These are phyloP conservation scores for Carex sylvatica DNA, from an alignment of 202 grass and related monocot species.

Conservation along the genomic window DNA sequence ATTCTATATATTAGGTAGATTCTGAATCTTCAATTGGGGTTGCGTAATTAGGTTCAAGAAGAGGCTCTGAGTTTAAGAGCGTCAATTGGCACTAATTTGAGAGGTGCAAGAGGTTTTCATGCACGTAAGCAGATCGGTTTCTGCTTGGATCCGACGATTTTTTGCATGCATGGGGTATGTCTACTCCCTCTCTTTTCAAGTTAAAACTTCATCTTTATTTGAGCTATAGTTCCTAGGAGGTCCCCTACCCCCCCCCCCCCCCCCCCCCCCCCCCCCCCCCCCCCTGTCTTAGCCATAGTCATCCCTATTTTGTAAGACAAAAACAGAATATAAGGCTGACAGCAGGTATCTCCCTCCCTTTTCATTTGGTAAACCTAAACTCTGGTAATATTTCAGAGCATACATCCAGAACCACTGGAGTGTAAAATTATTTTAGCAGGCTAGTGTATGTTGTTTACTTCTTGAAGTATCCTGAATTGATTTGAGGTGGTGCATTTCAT, in stretches of 20 bases:
- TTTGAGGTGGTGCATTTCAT: neutral
- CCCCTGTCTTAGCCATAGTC: neutral
- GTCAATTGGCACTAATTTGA: neutral
- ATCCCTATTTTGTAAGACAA: neutral
- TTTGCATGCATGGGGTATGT: conserved; percentile 80
- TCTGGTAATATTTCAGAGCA: neutral
- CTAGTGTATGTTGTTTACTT: neutral
- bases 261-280: neutral
- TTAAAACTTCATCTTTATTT: neutral
- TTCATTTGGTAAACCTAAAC: neutral
- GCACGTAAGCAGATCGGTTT: conserved; percentile 64
- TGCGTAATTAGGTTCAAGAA: neutral
- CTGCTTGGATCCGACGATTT: conserved; percentile 62
- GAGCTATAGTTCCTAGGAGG: neutral
- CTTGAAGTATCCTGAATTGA: neutral
- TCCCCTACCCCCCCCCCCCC: neutral
- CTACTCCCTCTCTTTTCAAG: neutral
- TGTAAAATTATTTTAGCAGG: neutral
- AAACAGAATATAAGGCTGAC: neutral
- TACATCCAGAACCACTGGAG: neutral
- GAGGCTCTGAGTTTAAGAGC: neutral
- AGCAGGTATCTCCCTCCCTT: neutral
- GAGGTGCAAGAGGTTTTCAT: conserved; percentile 46
- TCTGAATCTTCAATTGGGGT: conserved; percentile 7
- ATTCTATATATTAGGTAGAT: neutral